phyloP scores from a whole-genome alignment of 2,329 filamentous ascomycete species.

The Leptographium lundbergii region DNA sequence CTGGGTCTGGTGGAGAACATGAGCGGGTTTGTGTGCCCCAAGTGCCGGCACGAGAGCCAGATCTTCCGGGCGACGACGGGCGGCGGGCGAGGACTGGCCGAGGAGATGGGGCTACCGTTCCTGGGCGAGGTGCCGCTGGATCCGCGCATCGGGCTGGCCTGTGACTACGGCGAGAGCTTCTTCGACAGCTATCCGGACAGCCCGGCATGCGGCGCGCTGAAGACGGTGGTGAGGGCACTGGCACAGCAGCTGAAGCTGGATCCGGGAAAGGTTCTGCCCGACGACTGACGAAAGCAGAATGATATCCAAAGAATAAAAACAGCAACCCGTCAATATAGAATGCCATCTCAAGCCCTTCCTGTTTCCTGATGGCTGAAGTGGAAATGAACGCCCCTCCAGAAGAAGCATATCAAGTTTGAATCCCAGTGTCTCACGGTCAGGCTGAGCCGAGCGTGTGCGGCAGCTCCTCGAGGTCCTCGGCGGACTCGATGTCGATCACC shows the following conservation, averaged over 20 bases:
- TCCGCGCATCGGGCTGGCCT: constrained; percentile 88
- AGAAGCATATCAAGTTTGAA: not conserved
- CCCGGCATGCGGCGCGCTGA: constrained; percentile 74
- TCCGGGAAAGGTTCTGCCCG: constrained; percentile 37
- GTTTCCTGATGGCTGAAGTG: not conserved
- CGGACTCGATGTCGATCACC: constrained; percentile 71
- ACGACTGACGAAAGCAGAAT: constrained; percentile 16
- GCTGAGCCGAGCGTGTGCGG: constrained; percentile 45
- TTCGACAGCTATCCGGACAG: constrained; percentile 90
- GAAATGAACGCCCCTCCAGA: not conserved
- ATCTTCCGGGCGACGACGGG: constrained; percentile 91
- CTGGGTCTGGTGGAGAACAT: constrained; percentile 95
- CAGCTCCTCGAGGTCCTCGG: constrained; percentile 73
- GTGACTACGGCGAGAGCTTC: constrained; percentile 95
- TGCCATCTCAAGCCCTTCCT: not conserved
- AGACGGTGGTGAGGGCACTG: constrained; percentile 64
- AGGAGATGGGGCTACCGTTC: constrained; percentile 81
- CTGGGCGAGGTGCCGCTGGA: constrained; percentile 84
- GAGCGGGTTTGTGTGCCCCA: constrained; percentile 92
- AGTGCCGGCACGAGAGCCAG: constrained; percentile 67
- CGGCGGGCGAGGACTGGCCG: constrained; percentile 65
- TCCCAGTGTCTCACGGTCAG: not conserved
- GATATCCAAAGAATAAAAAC: constrained; percentile 5
- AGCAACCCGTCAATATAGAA: not conserved
- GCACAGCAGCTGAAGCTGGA: constrained; percentile 52